phyloP scores from a whole-genome alignment of 768 basidiomycete species.

The Amylocystis lapponica region DNA sequence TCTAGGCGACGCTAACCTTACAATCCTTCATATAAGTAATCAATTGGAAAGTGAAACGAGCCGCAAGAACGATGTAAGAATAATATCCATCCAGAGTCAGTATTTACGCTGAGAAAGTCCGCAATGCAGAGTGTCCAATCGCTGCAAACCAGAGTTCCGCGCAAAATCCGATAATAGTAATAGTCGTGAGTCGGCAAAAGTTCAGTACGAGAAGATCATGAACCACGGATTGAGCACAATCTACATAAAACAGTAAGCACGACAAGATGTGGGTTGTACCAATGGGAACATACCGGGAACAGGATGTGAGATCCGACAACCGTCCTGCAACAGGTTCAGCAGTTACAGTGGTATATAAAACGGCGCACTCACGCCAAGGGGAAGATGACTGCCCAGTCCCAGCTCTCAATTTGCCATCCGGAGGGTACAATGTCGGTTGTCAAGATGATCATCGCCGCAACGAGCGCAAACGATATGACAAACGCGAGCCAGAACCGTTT shows the following conservation, averaged over 20 bases:
- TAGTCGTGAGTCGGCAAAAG: background rate
- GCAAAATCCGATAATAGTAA: background rate
- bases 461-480: constrained; percentile 42
- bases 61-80: too few relatives aligned
- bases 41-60: too few relatives aligned
- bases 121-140: too few relatives aligned
- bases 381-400: constrained; percentile 70
- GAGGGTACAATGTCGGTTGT: constrained; percentile 47
- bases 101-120: too few relatives aligned
- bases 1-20: too few relatives aligned
- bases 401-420: constrained; percentile 57
- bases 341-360: constrained; percentile 3
- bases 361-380: constrained; percentile 60
- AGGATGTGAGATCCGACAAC: constrained; percentile 63
- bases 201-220: constrained; percentile 71
- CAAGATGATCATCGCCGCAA: constrained; percentile 54
- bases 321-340: too few relatives aligned
- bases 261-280: too few relatives aligned
- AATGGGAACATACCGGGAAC: constrained; percentile 56
- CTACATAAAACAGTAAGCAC: constrained; percentile 21
- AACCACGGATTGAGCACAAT: constrained; percentile 86
- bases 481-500: constrained; percentile 72
- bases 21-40: too few relatives aligned
- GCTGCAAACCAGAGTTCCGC: background rate
- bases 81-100: too few relatives aligned